Evolutionary conservation across 805 yeast species (phyloP).

Genomic region (Pichia heedii): DNA sequence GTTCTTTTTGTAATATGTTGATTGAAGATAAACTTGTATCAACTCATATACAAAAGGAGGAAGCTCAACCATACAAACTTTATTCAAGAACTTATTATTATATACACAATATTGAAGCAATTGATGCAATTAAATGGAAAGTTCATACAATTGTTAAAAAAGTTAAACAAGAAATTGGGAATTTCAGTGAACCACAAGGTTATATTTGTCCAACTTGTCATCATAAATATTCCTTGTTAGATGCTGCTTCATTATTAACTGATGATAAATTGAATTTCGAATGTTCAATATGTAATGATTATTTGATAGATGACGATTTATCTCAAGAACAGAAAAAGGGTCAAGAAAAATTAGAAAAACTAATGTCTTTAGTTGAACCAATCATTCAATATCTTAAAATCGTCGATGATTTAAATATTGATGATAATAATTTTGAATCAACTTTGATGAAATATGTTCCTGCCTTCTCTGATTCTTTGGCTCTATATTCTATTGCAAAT

Average conservation of each 20-base stretch:
- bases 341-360: conserved; percentile 69
- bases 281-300: conserved; percentile 76
- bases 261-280: conserved; percentile 73
- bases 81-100: conserved; percentile 70
- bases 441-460: conserved; percentile 79
- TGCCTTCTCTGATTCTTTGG: conserved; percentile 60
- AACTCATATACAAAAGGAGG: conserved; percentile 65
- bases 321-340: conserved; percentile 72
- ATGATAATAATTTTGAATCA: conserved; percentile 84
- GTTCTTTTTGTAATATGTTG: conserved; percentile 70
- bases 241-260: conserved; percentile 74
- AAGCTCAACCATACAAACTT: conserved; percentile 53
- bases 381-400: conserved; percentile 74
- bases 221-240: conserved; percentile 73
- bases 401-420: conserved; percentile 69
- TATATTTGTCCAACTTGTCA: conserved; percentile 83
- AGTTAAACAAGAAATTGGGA: conserved; percentile 74
- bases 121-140: conserved; percentile 95
- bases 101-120: conserved; percentile 84
- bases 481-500: conserved; percentile 59
- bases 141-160: conserved; percentile 76
- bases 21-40: conserved; percentile 77
- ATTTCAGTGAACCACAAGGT: conserved; percentile 87
- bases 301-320: conserved; percentile 79
- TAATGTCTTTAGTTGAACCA: conserved; percentile 88